Conservation (phyloP, 2,329 filamentous ascomycete genomes). For the Aspergillus hortae region DNA sequence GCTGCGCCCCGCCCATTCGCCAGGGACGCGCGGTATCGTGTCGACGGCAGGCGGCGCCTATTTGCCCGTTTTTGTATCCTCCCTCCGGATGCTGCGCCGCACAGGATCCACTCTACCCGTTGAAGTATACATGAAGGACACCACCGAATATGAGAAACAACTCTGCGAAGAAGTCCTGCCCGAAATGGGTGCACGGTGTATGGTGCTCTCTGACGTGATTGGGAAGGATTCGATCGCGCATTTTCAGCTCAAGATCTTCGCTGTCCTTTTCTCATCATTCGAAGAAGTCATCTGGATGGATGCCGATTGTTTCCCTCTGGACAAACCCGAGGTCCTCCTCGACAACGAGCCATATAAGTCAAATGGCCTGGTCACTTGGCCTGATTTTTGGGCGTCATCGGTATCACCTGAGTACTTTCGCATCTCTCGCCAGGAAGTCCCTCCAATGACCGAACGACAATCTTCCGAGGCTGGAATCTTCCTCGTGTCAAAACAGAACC, state of each 20-base stretch:
- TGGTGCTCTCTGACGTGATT: constrained; percentile 43
- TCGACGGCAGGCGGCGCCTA: constrained; percentile 49
- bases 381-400: constrained; percentile 49
- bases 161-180: constrained; percentile 41
- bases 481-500: constrained; percentile 35
- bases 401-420: constrained; percentile 42
- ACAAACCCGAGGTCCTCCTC: constrained; percentile 47
- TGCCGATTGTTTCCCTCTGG: constrained; percentile 53
- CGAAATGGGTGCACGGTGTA: constrained; percentile 39
- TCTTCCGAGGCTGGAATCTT: constrained; percentile 36
- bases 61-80: constrained; percentile 49
- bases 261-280: constrained; percentile 57
- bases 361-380: constrained; percentile 55
- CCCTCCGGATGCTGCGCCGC: constrained; percentile 51
- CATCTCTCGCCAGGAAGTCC: constrained; percentile 35
- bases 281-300: constrained; percentile 59
- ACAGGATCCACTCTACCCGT: constrained; percentile 51
- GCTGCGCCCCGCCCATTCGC: constrained; percentile 33
- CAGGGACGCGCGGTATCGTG: constrained; percentile 47
- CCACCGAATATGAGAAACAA: constrained; percentile 37
- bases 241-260: constrained; percentile 56
- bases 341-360: constrained; percentile 50
- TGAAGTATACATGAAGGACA: constrained; percentile 41
- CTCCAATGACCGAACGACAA: constrained; percentile 31
- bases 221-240: constrained; percentile 37